Evolutionary conservation across 306 rosid species (phyloP), one percentile per base, ranked within the genome.

Genomic region (Vigna mungo): DNA sequence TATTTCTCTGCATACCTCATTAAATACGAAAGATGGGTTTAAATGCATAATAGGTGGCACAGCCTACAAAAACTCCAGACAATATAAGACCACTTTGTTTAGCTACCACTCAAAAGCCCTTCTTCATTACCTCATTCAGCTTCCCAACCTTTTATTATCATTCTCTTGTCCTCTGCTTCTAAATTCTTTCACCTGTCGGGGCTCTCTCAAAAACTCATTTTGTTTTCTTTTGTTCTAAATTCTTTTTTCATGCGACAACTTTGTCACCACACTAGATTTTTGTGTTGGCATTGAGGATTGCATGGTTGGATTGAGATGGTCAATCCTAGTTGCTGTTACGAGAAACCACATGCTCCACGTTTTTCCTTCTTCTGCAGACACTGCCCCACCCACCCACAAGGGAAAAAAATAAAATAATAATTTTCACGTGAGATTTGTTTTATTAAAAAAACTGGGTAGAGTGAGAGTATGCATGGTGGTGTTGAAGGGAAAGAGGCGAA

Each of bases 1-100:
- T 82, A 86, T 83, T 84, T 82, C 79, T 87, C 93, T 88, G 96
- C 79, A 76, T 71, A 52, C 46, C 54, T 63, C 86, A 89, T 90
- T 70, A 85, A 66, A 76, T 85, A 56, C 53, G 85, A 84, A 72
- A 58, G 73, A 62, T 15, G 23, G 83, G 82, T 83, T 74, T 91
- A 75, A 90, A 87, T 90, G 90, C 87, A 77, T 49, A 71, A 32
- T 37, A 17, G 85, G 83, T 85, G 85, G 65, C 62, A 75, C 81
- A 76, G 82, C 48, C 54, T 76, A 86, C 76, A 84, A 76, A 30
- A 68, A 83, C 72, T 72, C 72, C 74, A 82, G 84, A 79, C 86
- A 88, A 84, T 85, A 82, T 87, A 86, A 66, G 76, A 83, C 91
- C 85, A 47, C 66, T 78, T 75, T 32, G 84, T 81, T 86, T 81